Conservation (phyloP, 2,329 filamentous ascomycete species). For the Neurospora sp. region DNA sequence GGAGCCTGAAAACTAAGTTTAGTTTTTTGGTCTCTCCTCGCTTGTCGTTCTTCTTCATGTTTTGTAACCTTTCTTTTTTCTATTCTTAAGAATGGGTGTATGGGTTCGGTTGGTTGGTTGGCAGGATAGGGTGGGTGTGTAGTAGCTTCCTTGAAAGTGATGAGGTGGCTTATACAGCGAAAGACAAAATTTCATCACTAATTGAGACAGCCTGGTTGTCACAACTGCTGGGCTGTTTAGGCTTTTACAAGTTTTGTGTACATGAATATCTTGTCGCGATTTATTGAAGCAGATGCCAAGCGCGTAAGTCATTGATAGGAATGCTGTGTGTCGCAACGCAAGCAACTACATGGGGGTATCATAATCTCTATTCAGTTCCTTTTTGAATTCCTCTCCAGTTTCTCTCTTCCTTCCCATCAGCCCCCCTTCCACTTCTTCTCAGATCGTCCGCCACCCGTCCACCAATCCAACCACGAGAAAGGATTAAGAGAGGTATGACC, state of each 20-base stretch:
- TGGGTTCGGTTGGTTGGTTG: not conserved
- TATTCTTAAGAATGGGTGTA: not conserved
- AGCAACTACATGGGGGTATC: not conserved
- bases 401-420: not conserved
- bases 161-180: not conserved
- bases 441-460: not conserved
- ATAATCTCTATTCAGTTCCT: not conserved
- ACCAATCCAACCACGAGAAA: not conserved
- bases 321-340: not conserved
- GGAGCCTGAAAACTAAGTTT: slow-evolving; percentile 44
- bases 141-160: not conserved
- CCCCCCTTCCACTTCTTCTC: not conserved
- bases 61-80: not conserved
- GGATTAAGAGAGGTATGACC: not conserved
- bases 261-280: not conserved
- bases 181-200: not conserved
- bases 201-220: not conserved
- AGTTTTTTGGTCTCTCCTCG: not conserved
- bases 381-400: not conserved
- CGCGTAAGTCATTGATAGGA: too few species aligned
- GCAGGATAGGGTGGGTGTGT: not conserved
- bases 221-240: not conserved
- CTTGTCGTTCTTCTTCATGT: not conserved
- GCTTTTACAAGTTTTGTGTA: not conserved
- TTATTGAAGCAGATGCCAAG: too few species aligned